Conservation (phyloP, 164 flowering plant species). For the Vitis amurensis region DNA sequence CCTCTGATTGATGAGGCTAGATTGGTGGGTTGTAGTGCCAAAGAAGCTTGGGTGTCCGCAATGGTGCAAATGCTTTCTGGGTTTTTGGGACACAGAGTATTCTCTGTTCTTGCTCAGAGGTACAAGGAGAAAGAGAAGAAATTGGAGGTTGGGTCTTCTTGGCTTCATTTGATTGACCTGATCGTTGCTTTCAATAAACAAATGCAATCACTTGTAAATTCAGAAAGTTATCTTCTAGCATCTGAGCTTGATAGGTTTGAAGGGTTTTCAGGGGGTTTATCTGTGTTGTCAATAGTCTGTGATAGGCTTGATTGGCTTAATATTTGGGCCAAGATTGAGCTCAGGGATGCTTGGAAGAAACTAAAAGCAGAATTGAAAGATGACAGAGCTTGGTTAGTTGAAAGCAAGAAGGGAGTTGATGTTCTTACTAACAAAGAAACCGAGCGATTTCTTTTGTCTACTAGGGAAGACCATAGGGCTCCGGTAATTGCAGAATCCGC, state of each 20-base stretch:
- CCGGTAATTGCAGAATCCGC: constrained; percentile 52
- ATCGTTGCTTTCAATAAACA: constrained; percentile 50
- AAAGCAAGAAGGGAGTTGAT: constrained; percentile 8
- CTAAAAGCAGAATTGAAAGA: constrained; percentile 46
- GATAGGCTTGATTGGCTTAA: constrained; percentile 58
- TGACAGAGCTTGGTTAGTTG: constrained; percentile 46
- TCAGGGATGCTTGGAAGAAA: constrained; percentile 54
- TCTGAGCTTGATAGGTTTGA: constrained; percentile 14
- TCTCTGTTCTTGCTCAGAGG: constrained; percentile 43
- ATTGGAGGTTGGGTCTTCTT: constrained; percentile 39
- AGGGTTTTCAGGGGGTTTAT: constrained; percentile 27
- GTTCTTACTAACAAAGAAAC: constrained; percentile 7
- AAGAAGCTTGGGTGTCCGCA: constrained; percentile 70
- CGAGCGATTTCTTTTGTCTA: constrained; percentile 32
- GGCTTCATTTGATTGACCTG: constrained; percentile 69
- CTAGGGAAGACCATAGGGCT: constrained; percentile 50
- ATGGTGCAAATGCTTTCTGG: constrained; percentile 56
- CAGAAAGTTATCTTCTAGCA: constrained; percentile 27
- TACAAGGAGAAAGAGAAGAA: constrained; percentile 29
- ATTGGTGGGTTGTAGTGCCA: constrained; percentile 52
- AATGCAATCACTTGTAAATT: constrained; percentile 49
- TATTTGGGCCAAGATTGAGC: constrained; percentile 68
- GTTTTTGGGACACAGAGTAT: constrained; percentile 39
- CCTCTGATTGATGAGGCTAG: constrained; percentile 69
- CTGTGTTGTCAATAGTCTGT: constrained; percentile 45